Conservation (phyloP, 345 rosid genomes). For the Eucalyptus virginea region DNA sequence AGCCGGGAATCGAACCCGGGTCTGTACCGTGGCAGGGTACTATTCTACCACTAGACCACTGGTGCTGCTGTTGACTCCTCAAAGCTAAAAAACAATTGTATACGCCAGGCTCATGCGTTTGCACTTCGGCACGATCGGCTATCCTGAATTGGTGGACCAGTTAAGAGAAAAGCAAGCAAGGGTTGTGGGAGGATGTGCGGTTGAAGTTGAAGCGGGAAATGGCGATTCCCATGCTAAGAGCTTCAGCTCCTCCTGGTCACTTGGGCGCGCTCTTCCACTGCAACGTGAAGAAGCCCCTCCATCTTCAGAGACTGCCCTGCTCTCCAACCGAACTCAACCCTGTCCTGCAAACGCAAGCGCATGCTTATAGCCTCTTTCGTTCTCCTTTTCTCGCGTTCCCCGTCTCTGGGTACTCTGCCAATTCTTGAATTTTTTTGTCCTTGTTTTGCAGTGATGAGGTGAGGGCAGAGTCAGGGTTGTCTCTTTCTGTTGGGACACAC, state of each 20-base stretch:
- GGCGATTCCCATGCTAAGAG: constrained; percentile 41
- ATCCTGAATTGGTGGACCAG: background rate
- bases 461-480: background rate
- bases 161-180: background rate
- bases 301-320: background rate
- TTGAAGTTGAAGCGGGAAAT: constrained; percentile 9
- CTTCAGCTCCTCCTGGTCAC: constrained; percentile 12
- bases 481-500: constrained; percentile 46
- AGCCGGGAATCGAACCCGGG: constrained; percentile 69
- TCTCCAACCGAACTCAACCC: background rate
- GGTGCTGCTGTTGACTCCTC: constrained; percentile 5
- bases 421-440: background rate
- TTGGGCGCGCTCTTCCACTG: background rate
- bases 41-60: constrained; percentile 86
- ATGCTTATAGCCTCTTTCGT: background rate
- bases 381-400: background rate
- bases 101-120: accelerated
- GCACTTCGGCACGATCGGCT: background rate
- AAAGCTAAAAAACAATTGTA: accelerated
- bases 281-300: background rate
- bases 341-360: background rate
- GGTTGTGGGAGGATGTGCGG: background rate
- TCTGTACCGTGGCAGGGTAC: constrained; percentile 70
- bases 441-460: background rate
- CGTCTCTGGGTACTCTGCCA: background rate